Percentiles rank a stretch among this genome's conserved stretches.
Conservation (phyloP, 177 flowering plant genomes). For the Telopea speciosissima region DNA sequence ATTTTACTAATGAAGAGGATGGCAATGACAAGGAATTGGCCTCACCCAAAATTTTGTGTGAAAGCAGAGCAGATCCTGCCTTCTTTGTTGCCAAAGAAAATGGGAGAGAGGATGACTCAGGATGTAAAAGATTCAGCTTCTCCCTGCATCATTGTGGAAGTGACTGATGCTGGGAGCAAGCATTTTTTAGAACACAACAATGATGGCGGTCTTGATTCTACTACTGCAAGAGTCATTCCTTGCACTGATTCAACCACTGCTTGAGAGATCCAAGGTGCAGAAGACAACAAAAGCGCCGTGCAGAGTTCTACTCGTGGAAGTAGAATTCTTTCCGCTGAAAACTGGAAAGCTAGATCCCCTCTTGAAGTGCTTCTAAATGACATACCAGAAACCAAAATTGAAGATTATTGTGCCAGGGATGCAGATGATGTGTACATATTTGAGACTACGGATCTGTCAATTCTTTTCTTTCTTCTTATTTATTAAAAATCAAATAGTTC, state of each 20-base stretch:
- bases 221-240: too few species aligned
- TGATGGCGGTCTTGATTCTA: not conserved
- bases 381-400: slow-evolving; percentile 3
- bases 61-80: slow-evolving; percentile 1
- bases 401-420: not conserved
- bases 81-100: slow-evolving; percentile 1
- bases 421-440: too few species aligned
- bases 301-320: slow-evolving; percentile 56
- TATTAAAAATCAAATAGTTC: too few species aligned
- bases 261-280: slow-evolving; percentile 7
- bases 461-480: too few species aligned
- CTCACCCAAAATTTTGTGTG: slow-evolving; percentile 13
- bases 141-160: slow-evolving; percentile 1
- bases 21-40: slow-evolving; percentile 8
- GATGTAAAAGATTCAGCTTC: too few species aligned
- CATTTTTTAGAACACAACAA: not conserved
- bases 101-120: too few species aligned
- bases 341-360: slow-evolving; percentile 9
- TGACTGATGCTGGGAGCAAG: not conserved
- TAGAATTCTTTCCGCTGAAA: slow-evolving; percentile 35
- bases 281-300: slow-evolving; percentile 6
- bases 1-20: slow-evolving; percentile 29
- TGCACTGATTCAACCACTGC: slow-evolving; percentile 3
- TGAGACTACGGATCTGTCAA: too few species aligned
- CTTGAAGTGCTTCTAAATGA: slow-evolving; percentile 52